Base-by-base conservation (phyloP, 1,139 yeast species). In the Candida tetrigidarum region DNA sequence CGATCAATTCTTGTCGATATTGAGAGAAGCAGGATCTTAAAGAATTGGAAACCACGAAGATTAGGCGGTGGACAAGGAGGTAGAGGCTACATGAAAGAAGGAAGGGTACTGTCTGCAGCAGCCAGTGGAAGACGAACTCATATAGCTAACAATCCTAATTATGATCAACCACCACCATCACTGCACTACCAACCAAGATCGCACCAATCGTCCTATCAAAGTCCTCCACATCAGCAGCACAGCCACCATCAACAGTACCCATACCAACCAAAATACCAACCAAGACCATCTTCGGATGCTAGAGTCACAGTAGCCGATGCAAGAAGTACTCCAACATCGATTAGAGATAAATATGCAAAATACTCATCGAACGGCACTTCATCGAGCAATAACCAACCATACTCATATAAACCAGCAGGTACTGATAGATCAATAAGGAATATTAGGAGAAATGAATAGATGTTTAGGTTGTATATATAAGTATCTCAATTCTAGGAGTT, bases 41-140 rank as follows among this genome's bases (percentile, higher is more conserved):
- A 86, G 48, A 78, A 76, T 51, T 93, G 97, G 96, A 79, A 78
- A 49, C 99, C 99, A 0, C 66, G 92, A 59, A 64, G 87, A 44
- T 59, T 82, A 12, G 87, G 86, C 19, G 87, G 87, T 29, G 87
- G 87, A 0, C 72, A 82, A 49, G 87, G 87, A 14, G 87, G 87
- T 19, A 76, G 85, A 51, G 81, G 68, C 41, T 69, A 69, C 47
- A 62, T 66, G 70, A 79, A 58, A 55, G 77, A 53, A 45, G 82
- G 57, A 54, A 47, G 46, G 18, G 43, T 36, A 12, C 75, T 81
- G 1, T 77, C 84, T 2, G 76, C 82, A 12, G 84, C 84, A 14
- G 85, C 86, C 5, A 71, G 67, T 44, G 69, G 67, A 2, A 59
- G 76, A 50, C 56, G 71, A 49, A 43, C 66, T 18, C 51, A 64